phyloP scores from a whole-genome alignment of 23 red algal species.

The Gracilariopsis chorda region DNA sequence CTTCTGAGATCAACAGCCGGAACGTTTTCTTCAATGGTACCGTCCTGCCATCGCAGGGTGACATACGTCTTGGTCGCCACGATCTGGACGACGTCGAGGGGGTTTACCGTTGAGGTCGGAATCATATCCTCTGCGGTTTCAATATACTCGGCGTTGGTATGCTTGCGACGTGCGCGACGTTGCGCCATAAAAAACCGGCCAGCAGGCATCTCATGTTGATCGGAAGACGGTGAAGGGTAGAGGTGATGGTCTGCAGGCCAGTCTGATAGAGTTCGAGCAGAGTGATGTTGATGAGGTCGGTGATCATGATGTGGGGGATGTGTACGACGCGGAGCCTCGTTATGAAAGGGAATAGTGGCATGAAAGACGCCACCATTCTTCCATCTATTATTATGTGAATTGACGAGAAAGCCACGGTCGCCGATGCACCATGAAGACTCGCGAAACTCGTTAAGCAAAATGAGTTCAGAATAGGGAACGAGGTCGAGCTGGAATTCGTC shows the following conservation, averaged over 20 bases:
- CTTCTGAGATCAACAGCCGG: conserved; percentile 12
- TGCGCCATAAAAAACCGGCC: conserved; percentile 50
- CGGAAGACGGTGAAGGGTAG: not conserved
- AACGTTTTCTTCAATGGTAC: conserved; percentile 16
- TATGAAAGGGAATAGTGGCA: not conserved
- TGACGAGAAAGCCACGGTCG: conserved; percentile 28
- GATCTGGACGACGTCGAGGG: conserved; percentile 63
- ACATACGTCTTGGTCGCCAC: conserved; percentile 34
- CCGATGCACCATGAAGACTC: conserved; percentile 43
- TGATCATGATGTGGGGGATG: not conserved
- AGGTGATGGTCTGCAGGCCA: not conserved
- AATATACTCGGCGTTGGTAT: not conserved
- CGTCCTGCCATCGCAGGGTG: conserved; percentile 69
- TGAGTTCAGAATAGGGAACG: conserved; percentile 22
- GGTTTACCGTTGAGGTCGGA: not conserved
- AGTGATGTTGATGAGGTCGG: not conserved
- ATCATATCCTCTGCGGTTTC: conserved; percentile 19
- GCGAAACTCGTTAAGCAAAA: conserved; percentile 27
- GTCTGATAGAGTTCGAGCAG: conserved; percentile 1
- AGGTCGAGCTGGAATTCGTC: not conserved
- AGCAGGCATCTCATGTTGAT: not conserved
- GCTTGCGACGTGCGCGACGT: not conserved
- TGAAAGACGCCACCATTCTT: not conserved
- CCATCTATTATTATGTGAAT: not conserved
- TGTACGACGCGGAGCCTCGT: not conserved